Evolutionary conservation across 2,329 filamentous ascomycete genomes (phyloP).

Genomic region (Torrubiella hemipterigena): DNA sequence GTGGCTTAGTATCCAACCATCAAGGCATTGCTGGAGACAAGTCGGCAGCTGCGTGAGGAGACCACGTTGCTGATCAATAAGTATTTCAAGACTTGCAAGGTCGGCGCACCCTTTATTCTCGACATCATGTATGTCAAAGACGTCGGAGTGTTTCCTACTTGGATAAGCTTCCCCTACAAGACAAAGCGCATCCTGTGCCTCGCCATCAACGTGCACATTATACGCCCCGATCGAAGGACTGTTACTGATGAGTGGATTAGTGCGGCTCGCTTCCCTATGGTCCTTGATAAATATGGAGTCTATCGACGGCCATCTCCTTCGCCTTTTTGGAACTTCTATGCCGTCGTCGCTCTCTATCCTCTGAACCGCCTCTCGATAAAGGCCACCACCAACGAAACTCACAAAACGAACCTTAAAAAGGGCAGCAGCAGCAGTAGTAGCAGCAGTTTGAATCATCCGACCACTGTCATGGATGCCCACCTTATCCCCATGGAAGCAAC

Average conservation of each 20-base stretch:
- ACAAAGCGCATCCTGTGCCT: background rate
- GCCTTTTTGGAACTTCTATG: constrained; percentile 2
- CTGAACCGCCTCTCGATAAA: constrained; percentile 1
- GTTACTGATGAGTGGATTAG: background rate
- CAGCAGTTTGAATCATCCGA: background rate
- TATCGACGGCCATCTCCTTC: background rate
- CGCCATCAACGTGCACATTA: background rate
- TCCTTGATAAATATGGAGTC: background rate
- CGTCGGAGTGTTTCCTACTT: constrained; percentile 1
- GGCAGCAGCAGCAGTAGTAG: background rate
- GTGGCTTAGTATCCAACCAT: no score
- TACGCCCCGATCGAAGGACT: background rate
- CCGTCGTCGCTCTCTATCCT: background rate
- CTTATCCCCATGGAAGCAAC: constrained; percentile 1
- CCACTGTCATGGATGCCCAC: constrained; percentile 1
- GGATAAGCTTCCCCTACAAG: constrained; percentile 1
- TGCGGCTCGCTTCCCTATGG: constrained; percentile 1
- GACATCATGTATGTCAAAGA: constrained; percentile 2
- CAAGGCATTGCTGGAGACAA: background rate
- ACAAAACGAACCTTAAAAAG: background rate
- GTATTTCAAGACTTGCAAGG: background rate
- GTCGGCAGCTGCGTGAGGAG: background rate
- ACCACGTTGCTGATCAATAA: background rate
- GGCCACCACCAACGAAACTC: background rate
- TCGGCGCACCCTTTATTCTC: background rate